Conservation (phyloP, 176 grass and related monocot species). For the Rhynchospora breviuscula region DNA sequence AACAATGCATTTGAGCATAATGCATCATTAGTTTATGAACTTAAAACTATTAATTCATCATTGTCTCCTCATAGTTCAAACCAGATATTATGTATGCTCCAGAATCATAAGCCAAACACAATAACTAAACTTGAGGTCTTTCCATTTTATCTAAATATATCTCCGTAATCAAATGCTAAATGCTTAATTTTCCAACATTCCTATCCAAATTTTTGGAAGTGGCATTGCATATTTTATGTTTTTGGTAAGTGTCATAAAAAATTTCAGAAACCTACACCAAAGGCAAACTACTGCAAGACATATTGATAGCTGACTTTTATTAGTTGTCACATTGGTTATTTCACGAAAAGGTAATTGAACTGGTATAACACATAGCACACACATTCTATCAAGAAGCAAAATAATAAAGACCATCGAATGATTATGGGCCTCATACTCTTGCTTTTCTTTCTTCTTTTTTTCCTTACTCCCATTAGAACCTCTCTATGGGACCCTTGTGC, state of each 20-base stretch:
- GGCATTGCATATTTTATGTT: background rate
- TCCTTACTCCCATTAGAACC: too few relatives aligned
- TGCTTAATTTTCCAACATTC: background rate
- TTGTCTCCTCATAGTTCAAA: background rate
- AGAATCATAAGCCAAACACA: background rate
- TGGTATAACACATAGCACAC: background rate
- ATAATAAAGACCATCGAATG: background rate
- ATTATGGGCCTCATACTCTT: too few relatives aligned
- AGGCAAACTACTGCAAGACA: background rate
- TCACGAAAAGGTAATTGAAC: background rate
- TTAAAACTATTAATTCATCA: background rate
- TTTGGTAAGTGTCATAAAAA: background rate
- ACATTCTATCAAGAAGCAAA: background rate
- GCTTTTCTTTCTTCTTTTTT: too few relatives aligned
- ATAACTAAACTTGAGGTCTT: background rate
- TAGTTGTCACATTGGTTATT: background rate
- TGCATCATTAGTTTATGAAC: background rate
- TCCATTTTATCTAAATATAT: background rate
- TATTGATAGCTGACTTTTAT: background rate
- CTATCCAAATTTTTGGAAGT: background rate
- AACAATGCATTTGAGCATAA: background rate
- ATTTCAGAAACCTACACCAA: background rate
- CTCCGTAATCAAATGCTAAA: background rate
- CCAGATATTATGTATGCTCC: background rate
- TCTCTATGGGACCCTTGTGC: too few relatives aligned